phyloP scores from a whole-genome alignment of 805 yeast genomes.

The Candida broadrunensis region DNA sequence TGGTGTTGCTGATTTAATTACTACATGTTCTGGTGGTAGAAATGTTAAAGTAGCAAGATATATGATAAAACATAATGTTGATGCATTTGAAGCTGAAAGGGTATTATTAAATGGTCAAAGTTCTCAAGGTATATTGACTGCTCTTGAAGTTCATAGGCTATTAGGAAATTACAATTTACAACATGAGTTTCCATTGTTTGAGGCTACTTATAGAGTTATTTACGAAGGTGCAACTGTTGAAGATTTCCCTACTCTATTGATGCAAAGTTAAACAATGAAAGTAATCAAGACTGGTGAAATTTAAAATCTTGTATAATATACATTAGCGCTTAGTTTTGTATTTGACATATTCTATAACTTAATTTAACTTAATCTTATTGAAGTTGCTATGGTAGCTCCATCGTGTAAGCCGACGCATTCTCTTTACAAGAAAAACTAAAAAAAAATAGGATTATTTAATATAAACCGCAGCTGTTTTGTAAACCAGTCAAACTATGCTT shows the following conservation, averaged over 20 bases:
- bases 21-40: slow-evolving; percentile 97
- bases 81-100: slow-evolving; percentile 80
- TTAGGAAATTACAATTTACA: slow-evolving; percentile 50
- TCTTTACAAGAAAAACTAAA: no score
- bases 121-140: slow-evolving; percentile 92
- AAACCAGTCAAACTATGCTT: no score
- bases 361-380: no score
- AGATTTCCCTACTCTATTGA: slow-evolving; percentile 53
- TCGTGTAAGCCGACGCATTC: no score
- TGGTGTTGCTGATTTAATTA: slow-evolving; percentile 97
- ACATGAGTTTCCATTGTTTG: slow-evolving; percentile 78
- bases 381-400: no score
- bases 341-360: no score
- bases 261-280: neutral
- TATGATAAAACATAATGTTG: slow-evolving; percentile 76
- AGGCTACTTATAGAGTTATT: slow-evolving; percentile 78
- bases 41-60: slow-evolving; percentile 87
- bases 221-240: slow-evolving; percentile 73
- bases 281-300: no score
- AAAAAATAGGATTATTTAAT: no score
- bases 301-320: no score
- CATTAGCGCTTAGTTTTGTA: no score
- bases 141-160: slow-evolving; percentile 87
- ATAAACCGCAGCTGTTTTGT: no score
- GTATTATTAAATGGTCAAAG: slow-evolving; percentile 90